phyloP scores from a whole-genome alignment of 352 stramenopile species.

The Phytophthora pisi region DNA sequence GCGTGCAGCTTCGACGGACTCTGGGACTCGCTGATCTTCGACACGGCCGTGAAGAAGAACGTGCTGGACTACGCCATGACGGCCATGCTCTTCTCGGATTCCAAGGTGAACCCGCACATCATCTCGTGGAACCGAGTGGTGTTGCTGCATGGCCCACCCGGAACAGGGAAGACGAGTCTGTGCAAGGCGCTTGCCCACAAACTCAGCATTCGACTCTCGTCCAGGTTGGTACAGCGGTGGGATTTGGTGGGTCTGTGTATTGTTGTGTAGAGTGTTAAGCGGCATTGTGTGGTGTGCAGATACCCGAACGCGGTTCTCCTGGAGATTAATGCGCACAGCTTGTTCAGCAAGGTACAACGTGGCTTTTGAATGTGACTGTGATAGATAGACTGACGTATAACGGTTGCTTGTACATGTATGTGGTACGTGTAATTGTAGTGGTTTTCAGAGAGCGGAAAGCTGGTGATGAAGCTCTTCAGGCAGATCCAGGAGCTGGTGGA shows the following conservation, averaged over 20 bases:
- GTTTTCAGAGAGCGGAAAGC: slow-evolving; percentile 95
- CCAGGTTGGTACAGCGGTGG: slow-evolving; percentile 43
- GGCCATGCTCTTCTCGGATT: slow-evolving; percentile 90
- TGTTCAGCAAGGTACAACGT: slow-evolving; percentile 84
- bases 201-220: slow-evolving; percentile 85
- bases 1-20: slow-evolving; percentile 68
- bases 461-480: slow-evolving; percentile 92
- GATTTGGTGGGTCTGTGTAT: neutral
- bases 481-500: slow-evolving; percentile 92
- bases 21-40: slow-evolving; percentile 90
- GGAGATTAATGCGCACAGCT: slow-evolving; percentile 93
- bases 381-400: neutral
- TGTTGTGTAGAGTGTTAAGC: neutral
- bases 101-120: slow-evolving; percentile 85
- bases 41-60: slow-evolving; percentile 73
- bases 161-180: slow-evolving; percentile 94
- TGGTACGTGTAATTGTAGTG: slow-evolving; percentile 53
- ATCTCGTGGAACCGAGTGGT: slow-evolving; percentile 93
- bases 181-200: slow-evolving; percentile 94
- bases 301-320: slow-evolving; percentile 78
- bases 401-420: neutral
- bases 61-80: slow-evolving; percentile 91
- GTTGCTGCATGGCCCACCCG: slow-evolving; percentile 91
- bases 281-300: slow-evolving; percentile 23
- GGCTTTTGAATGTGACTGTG: neutral